Conservation (phyloP, 768 basidiomycete genomes). For the Russula emetica region DNA sequence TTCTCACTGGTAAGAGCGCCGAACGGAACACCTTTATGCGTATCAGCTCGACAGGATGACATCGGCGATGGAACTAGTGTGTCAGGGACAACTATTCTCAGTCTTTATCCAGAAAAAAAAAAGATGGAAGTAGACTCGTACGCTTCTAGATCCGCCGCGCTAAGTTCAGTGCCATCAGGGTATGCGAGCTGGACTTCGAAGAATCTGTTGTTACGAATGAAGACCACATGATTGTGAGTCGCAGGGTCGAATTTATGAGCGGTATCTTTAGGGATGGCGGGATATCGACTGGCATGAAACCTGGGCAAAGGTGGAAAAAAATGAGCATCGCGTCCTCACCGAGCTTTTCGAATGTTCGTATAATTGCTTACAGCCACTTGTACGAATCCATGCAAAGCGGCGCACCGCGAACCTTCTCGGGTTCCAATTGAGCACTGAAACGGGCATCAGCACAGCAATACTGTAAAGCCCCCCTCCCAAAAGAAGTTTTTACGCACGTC, state of each 20-base stretch:
- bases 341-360: background rate
- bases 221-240: slow-evolving; percentile 81
- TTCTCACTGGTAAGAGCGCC: slow-evolving; percentile 88
- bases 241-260: slow-evolving; percentile 74
- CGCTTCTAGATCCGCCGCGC: slow-evolving; percentile 77
- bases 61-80: slow-evolving; percentile 43
- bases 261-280: slow-evolving; percentile 75
- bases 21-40: slow-evolving; percentile 42
- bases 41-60: slow-evolving; percentile 63
- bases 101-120: background rate
- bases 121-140: slow-evolving; percentile 32
- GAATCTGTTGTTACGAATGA: slow-evolving; percentile 88
- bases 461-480: no score
- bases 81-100: slow-evolving; percentile 44
- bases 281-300: slow-evolving; percentile 92
- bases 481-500: slow-evolving; percentile 46
- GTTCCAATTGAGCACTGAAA: slow-evolving; percentile 69
- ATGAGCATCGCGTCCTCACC: background rate
- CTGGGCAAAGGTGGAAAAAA: slow-evolving; percentile 35
- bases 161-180: slow-evolving; percentile 62
- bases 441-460: background rate
- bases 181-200: slow-evolving; percentile 74
- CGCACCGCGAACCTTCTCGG: slow-evolving; percentile 72
- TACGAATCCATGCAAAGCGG: slow-evolving; percentile 93
- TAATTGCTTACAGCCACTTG: slow-evolving; percentile 71